These are phyloP conservation scores for Arthrinium puccinioides DNA, from an alignment of 2,329 filamentous ascomycete species.

Conservation along the genomic window DNA sequence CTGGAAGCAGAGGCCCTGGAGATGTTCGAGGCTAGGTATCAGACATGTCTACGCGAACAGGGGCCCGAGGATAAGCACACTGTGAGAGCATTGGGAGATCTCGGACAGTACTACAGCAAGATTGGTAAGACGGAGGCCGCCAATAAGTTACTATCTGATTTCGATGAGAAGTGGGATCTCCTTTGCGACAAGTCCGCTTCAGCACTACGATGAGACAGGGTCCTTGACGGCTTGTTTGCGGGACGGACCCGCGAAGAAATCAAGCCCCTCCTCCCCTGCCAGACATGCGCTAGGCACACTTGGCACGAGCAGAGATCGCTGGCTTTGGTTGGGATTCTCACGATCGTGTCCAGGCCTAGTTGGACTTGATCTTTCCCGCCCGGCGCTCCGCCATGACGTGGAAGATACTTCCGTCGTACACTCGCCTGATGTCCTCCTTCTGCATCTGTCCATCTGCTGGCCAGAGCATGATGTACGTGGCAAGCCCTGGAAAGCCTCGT, in stretches of 20 bases:
- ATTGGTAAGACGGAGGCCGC: conserved; percentile 3
- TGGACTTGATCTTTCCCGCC: conserved; percentile 7
- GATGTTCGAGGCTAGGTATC: neutral
- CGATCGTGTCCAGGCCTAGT: no score
- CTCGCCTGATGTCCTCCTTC: conserved; percentile 48
- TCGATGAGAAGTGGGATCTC: neutral
- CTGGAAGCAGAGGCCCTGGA: neutral
- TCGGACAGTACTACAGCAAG: conserved; percentile 3
- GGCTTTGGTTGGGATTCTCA: no score
- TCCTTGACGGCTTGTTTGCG: no score
- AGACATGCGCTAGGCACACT: no score
- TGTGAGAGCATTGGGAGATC: conserved; percentile 1
- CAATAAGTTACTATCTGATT: neutral
- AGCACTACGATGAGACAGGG: no score
- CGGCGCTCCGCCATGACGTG: conserved; percentile 28
- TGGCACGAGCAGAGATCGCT: no score
- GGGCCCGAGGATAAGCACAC: conserved; percentile 4
- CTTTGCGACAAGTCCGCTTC: conserved; percentile 1
- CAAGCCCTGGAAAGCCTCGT: conserved; percentile 8
- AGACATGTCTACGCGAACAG: neutral
- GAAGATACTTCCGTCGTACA: conserved; percentile 47
- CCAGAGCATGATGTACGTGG: conserved; percentile 45
- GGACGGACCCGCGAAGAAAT: no score
- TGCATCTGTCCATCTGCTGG: conserved; percentile 46
- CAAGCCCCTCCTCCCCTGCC: no score